Conservation (phyloP, 495 filamentous ascomycete genomes). For the Opeltia flavorubescens region DNA sequence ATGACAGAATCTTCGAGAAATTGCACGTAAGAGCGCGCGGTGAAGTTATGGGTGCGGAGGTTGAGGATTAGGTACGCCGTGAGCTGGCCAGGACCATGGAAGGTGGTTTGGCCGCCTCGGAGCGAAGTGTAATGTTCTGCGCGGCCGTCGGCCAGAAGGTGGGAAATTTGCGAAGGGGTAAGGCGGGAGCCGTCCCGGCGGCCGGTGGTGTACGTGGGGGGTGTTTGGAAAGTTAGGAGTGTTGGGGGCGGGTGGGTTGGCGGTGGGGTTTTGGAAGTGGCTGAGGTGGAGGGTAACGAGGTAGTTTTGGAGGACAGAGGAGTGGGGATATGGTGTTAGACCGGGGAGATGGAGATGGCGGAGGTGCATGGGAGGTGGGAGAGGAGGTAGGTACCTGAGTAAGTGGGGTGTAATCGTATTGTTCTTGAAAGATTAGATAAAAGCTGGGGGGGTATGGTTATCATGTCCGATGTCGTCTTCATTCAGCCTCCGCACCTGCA, state of each 20-base stretch:
- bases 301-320: constrained; percentile 34
- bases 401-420: too few relatives aligned
- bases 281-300: constrained; percentile 32
- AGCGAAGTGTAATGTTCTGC: constrained; percentile 56
- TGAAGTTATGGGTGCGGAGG: constrained; percentile 40
- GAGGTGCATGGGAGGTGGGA: constrained; percentile 27
- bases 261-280: constrained; percentile 14
- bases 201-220: constrained; percentile 80
- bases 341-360: constrained; percentile 57
- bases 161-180: constrained; percentile 24
- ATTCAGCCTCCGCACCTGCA: too few relatives aligned
- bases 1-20: constrained; percentile 66
- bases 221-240: constrained; percentile 70
- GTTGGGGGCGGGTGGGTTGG: constrained; percentile 40
- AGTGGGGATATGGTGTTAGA: constrained; percentile 34
- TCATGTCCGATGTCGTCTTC: too few relatives aligned
- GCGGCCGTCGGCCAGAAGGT: constrained; percentile 25
- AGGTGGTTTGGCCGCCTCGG: constrained; percentile 84
- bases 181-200: constrained; percentile 60
- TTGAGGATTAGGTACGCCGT: constrained; percentile 83
- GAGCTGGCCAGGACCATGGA: constrained; percentile 87
- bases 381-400: neutral
- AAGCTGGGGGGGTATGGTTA: too few relatives aligned
- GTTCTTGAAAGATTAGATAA: too few relatives aligned
- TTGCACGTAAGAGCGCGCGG: constrained; percentile 53